These are phyloP conservation scores for Eucalyptus regnans DNA, from an alignment of 345 rosid species.

Conservation along the genomic window DNA sequence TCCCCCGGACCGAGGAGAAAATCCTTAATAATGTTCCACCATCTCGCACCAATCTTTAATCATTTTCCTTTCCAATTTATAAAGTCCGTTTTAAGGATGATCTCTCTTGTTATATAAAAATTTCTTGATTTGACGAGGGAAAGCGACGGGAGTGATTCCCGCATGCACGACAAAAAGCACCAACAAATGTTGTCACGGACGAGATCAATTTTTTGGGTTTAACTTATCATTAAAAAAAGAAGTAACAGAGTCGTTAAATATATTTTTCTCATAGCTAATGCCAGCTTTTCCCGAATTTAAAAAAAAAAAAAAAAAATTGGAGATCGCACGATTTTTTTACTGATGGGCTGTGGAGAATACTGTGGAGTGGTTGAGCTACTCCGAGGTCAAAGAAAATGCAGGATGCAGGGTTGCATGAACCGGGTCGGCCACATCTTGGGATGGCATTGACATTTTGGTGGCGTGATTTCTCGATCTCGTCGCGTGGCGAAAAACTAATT, in stretches of 20 bases:
- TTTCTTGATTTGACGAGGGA: neutral
- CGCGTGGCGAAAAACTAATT: accelerated
- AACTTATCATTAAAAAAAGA: neutral
- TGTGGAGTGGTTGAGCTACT: neutral
- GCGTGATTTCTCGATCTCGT: neutral
- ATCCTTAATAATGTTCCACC: neutral
- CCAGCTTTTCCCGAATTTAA: neutral
- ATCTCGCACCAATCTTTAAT: neutral
- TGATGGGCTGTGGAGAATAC: neutral
- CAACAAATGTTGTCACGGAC: neutral
- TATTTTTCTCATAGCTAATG: neutral
- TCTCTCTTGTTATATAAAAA: neutral
- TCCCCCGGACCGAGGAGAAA: neutral
- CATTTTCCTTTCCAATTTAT: neutral
- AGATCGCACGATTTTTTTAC: neutral
- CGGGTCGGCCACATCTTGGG: neutral
- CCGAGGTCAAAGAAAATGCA: neutral
- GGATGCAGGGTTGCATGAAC: neutral
- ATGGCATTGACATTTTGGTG: neutral
- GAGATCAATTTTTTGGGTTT: neutral
- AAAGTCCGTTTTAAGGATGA: neutral
- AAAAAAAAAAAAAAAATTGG: neutral
- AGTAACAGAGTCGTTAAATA: neutral
- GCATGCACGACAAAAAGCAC: neutral
- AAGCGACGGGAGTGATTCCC: neutral